Evolutionary conservation across 192 early-diverging fungal genomes (phyloP).

Genomic region (Coemansia sp.): DNA sequence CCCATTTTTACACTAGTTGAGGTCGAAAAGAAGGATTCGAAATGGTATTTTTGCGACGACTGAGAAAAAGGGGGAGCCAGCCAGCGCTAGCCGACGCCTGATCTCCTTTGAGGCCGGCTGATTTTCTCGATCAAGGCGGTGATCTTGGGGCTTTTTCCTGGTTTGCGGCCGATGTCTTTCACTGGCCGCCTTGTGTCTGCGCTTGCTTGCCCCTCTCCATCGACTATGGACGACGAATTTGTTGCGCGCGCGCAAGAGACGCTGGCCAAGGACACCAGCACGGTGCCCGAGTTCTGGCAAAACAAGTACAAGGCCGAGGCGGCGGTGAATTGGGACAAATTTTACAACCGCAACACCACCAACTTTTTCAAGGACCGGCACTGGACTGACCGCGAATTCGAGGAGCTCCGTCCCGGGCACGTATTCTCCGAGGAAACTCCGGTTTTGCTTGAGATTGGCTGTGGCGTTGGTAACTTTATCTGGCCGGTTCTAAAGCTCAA

Average conservation of each 20-base stretch:
- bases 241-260: conserved; percentile 55
- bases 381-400: conserved; percentile 93
- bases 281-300: conserved; percentile 69
- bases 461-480: conserved; percentile 95
- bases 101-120: neutral
- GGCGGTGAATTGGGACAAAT: conserved; percentile 75
- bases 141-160: neutral
- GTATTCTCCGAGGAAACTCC: conserved; percentile 25
- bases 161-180: too few species aligned
- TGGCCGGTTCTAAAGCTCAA: conserved; percentile 87
- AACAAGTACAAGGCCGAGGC: conserved; percentile 78
- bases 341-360: conserved; percentile 79
- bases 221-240: conserved; percentile 51
- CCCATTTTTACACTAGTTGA: conserved; percentile 27
- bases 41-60: conserved; percentile 11
- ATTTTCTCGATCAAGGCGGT: neutral
- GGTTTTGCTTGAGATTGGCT: conserved; percentile 86
- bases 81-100: neutral
- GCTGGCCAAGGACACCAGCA: conserved; percentile 60
- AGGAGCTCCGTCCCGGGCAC: conserved; percentile 62
- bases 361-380: conserved; percentile 96
- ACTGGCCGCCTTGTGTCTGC: neutral
- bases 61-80: conserved; percentile 7
- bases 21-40: conserved; percentile 14
- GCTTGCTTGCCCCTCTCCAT: neutral